A percentile compares a stretch with the other conserved stretches of the same genome.
Evolutionary conservation across 768 basidiomycete genomes (phyloP).

Genomic region (Pleurotus giganteus): DNA sequence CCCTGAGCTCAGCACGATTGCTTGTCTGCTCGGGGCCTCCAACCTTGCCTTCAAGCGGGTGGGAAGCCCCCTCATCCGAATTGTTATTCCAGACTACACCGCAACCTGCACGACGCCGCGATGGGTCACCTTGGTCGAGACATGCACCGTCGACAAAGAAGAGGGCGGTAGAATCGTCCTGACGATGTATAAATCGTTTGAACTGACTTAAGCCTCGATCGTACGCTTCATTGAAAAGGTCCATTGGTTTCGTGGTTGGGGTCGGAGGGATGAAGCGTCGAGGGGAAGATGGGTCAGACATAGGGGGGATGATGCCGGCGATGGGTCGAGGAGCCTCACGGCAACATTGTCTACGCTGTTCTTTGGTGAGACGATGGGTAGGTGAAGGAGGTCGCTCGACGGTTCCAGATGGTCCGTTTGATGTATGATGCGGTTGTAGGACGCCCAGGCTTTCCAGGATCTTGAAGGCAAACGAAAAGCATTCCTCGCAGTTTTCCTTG

Average conservation of each 20-base stretch:
- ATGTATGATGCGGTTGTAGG: too few relatives aligned
- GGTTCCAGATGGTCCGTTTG: too few relatives aligned
- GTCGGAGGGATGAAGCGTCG: not conserved
- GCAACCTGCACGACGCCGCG: slow-evolving; percentile 5
- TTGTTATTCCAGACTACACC: slow-evolving; percentile 4
- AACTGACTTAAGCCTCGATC: not conserved
- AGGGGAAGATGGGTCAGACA: slow-evolving; percentile 3
- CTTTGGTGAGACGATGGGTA: not conserved
- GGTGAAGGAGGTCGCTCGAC: not conserved
- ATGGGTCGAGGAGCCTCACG: not conserved
- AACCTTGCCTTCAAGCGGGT: slow-evolving; percentile 4
- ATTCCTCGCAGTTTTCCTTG: not conserved
- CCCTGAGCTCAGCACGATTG: slow-evolving; percentile 35
- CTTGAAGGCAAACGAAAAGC: not conserved
- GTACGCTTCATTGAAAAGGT: not conserved
- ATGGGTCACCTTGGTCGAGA: slow-evolving; percentile 6
- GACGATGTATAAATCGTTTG: slow-evolving; percentile 5
- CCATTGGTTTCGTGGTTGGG: not conserved
- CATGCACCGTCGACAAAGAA: slow-evolving; percentile 12
- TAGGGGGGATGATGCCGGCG: not conserved
- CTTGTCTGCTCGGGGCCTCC: slow-evolving; percentile 20
- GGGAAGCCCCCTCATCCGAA: slow-evolving; percentile 1
- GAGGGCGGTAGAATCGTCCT: slow-evolving; percentile 8
- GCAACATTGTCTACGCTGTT: not conserved
- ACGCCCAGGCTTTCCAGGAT: not conserved